Conservation (phyloP, 805 yeast species). For the Barnettozyma vustinii region DNA sequence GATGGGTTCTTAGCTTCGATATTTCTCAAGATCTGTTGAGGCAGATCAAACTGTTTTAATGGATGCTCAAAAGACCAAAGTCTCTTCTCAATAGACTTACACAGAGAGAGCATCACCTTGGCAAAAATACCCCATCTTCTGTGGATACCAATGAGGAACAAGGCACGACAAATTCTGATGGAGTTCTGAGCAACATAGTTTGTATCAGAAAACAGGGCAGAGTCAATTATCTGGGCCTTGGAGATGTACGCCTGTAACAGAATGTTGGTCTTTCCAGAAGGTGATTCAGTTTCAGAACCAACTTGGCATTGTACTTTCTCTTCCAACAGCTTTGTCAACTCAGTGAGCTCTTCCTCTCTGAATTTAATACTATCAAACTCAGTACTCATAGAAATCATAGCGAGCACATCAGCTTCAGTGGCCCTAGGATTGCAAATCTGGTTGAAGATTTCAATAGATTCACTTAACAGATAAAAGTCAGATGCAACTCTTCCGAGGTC, state of each 20-base stretch:
- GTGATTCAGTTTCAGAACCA: conserved; percentile 65
- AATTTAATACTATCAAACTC: conserved; percentile 89
- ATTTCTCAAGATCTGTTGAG: conserved; percentile 55
- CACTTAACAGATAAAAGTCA: conserved; percentile 82
- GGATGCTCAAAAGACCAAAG: conserved; percentile 93
- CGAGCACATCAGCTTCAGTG: conserved; percentile 85
- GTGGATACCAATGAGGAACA: conserved; percentile 80
- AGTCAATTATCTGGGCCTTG: conserved; percentile 61
- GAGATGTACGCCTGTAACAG: conserved; percentile 87
- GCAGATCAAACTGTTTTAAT: conserved; percentile 76
- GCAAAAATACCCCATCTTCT: conserved; percentile 88
- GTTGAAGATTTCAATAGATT: conserved; percentile 85
- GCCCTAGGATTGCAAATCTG: conserved; percentile 78
- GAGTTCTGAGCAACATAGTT: conserved; percentile 95
- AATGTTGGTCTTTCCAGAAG: conserved; percentile 84
- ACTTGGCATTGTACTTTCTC: conserved; percentile 71
- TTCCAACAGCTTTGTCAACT: conserved; percentile 58
- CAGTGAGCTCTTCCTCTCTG: conserved; percentile 81
- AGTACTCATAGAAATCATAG: conserved; percentile 85
- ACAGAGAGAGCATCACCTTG: conserved; percentile 67
- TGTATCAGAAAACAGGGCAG: conserved; percentile 80
- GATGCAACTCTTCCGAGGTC: conserved; percentile 94
- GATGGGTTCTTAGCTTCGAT: conserved; percentile 60
- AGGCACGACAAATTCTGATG: conserved; percentile 86
- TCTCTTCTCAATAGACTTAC: conserved; percentile 80